A percentile compares a stretch with the other conserved stretches of the same genome.
phyloP scores from a whole-genome alignment of 2,329 filamentous ascomycete genomes.

The Exophiala aquamarina region DNA sequence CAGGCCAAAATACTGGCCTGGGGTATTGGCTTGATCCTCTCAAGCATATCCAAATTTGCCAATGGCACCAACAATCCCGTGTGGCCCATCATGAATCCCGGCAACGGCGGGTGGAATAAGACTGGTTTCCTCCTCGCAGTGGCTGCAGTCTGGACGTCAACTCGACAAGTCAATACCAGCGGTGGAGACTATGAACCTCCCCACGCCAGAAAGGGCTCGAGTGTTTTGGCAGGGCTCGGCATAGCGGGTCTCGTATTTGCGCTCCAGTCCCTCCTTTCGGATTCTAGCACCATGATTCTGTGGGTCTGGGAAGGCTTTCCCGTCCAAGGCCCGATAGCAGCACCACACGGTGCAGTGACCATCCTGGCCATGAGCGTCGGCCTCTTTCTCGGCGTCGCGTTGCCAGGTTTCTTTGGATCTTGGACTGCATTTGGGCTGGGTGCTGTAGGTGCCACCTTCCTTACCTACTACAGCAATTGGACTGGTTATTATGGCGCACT shows the following conservation, averaged over 20 bases:
- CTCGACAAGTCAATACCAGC: constrained; percentile 60
- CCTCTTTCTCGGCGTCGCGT: constrained; percentile 71
- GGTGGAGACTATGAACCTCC: constrained; percentile 51
- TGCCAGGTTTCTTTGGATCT: constrained; percentile 68
- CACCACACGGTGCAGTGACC: constrained; percentile 85
- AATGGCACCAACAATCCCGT: constrained; percentile 94
- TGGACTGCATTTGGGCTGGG: constrained; percentile 79
- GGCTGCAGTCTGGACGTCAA: constrained; percentile 73
- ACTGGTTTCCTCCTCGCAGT: constrained; percentile 74
- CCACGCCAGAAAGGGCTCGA: constrained; percentile 63
- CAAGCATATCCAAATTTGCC: constrained; percentile 86
- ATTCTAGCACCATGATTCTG: constrained; percentile 97
- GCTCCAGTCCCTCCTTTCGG: constrained; percentile 88
- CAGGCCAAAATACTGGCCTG: constrained; percentile 82
- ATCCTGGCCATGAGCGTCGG: constrained; percentile 84
- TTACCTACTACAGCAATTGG: constrained; percentile 82
- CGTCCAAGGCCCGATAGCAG: constrained; percentile 80
- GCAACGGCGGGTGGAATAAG: constrained; percentile 91
- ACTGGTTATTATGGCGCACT: constrained; percentile 84
- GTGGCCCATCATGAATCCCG: constrained; percentile 89
- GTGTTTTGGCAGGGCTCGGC: constrained; percentile 71
- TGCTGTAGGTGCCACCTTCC: constrained; percentile 72
- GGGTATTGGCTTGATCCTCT: constrained; percentile 77
- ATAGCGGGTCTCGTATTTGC: constrained; percentile 83
- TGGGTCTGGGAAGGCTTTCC: constrained; percentile 99